Evolutionary conservation across 768 basidiomycete genomes (phyloP).

Genomic region (Cyclocybe cylindracea): DNA sequence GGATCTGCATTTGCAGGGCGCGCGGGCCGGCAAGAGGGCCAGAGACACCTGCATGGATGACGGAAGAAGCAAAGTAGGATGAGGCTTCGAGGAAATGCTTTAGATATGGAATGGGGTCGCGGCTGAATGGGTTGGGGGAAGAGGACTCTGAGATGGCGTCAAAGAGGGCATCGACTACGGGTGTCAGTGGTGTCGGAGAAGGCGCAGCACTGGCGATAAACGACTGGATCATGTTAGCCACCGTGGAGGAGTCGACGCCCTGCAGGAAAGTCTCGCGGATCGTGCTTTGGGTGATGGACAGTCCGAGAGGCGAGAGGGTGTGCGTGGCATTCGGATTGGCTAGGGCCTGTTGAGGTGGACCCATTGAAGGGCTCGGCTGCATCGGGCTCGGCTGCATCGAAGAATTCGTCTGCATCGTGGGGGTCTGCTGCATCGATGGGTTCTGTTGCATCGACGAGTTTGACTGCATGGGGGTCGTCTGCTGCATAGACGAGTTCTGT

Average conservation of each 20-base stretch:
- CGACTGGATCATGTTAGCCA: constrained; percentile 56
- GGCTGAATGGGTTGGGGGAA: constrained; percentile 26
- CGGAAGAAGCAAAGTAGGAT: constrained; percentile 44
- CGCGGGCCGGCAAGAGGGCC: constrained; percentile 58
- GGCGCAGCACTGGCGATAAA: constrained; percentile 46
- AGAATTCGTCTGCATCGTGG: not conserved
- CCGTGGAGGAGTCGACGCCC: constrained; percentile 45
- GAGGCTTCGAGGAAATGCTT: constrained; percentile 56
- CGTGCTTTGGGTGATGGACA: constrained; percentile 33
- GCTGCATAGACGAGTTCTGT: constrained; percentile 23
- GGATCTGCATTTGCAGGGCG: constrained; percentile 59
- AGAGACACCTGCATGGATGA: constrained; percentile 55
- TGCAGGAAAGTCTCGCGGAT: constrained; percentile 50
- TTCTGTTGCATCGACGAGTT: too few species aligned
- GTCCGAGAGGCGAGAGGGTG: constrained; percentile 19
- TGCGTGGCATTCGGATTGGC: constrained; percentile 15
- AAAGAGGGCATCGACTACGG: constrained; percentile 54
- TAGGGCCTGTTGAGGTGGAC: constrained; percentile 16
- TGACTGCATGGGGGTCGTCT: constrained; percentile 9
- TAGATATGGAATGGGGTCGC: constrained; percentile 43
- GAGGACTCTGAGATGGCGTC: constrained; percentile 47
- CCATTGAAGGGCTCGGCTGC: too few species aligned
- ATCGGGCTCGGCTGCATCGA: too few species aligned
- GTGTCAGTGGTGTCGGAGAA: constrained; percentile 49
- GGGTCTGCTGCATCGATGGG: constrained; percentile 21